A percentile compares a stretch with the other conserved stretches of the same genome.
These are phyloP conservation scores for Rubroboletus satanas DNA, from an alignment of 768 basidiomycete genomes.

Conservation along the genomic window DNA sequence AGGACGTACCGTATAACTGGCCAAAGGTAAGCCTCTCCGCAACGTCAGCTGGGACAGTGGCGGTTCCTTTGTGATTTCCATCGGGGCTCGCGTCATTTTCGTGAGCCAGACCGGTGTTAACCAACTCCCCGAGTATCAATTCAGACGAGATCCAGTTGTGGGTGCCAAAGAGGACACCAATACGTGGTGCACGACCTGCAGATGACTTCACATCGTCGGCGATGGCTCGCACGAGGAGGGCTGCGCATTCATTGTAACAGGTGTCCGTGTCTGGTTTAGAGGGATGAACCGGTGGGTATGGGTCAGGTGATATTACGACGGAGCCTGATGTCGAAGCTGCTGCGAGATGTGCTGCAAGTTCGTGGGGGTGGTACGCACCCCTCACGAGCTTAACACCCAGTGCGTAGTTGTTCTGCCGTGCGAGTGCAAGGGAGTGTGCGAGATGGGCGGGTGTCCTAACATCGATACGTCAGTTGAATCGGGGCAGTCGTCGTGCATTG, in stretches of 20 bases:
- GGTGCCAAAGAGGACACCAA: slow-evolving; percentile 82
- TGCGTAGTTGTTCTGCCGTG: slow-evolving; percentile 61
- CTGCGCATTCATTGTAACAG: slow-evolving; percentile 63
- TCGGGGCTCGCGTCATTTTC: slow-evolving; percentile 12
- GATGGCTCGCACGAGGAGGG: slow-evolving; percentile 53
- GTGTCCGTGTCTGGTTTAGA: slow-evolving; percentile 69
- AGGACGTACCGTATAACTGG: slow-evolving; percentile 72
- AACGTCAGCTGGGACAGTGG: slow-evolving; percentile 50
- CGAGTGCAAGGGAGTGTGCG: slow-evolving; percentile 57
- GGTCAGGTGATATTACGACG: slow-evolving; percentile 54
- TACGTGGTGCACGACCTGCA: slow-evolving; percentile 8
- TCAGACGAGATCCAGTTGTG: slow-evolving; percentile 75
- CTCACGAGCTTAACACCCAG: slow-evolving; percentile 91
- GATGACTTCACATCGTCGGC: slow-evolving; percentile 43
- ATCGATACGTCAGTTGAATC: neutral
- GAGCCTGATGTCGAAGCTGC: slow-evolving; percentile 12
- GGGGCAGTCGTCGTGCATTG: neutral
- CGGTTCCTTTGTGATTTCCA: slow-evolving; percentile 23
- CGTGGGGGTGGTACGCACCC: slow-evolving; percentile 86
- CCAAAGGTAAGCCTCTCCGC: slow-evolving; percentile 68
- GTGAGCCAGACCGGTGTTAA: slow-evolving; percentile 46
- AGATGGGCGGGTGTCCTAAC: slow-evolving; percentile 68
- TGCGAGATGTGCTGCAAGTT: slow-evolving; percentile 45
- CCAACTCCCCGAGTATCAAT: slow-evolving; percentile 58
- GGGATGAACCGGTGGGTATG: slow-evolving; percentile 62